phyloP scores from a whole-genome alignment of 768 basidiomycete species.

The Suillus weaverae region DNA sequence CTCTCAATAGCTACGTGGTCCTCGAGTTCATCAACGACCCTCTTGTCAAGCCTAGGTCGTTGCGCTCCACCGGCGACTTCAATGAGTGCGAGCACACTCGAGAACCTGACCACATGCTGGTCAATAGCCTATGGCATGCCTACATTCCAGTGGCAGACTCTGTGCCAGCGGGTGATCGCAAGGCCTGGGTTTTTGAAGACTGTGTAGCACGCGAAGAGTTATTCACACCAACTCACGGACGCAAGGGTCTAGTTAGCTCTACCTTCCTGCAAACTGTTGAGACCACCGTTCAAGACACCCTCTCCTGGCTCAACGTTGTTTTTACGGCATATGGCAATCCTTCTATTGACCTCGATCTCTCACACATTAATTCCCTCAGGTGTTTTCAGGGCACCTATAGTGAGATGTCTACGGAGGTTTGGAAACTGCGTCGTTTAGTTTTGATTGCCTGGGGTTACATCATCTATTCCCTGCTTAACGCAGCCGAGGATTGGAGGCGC shows the following conservation, averaged over 20 bases:
- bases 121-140: no score
- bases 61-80: neutral
- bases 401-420: neutral
- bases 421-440: neutral
- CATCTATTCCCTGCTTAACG: neutral
- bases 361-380: neutral
- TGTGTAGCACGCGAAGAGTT: neutral
- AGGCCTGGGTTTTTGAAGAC: neutral
- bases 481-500: neutral
- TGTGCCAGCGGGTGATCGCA: neutral
- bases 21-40: neutral
- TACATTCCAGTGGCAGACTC: no score
- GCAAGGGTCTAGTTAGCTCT: neutral
- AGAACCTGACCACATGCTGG: neutral
- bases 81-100: neutral
- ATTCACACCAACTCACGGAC: neutral
- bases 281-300: neutral
- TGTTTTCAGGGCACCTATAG: neutral
- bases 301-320: neutral
- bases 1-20: neutral
- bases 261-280: neutral
- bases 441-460: neutral
- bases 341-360: neutral
- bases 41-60: neutral
- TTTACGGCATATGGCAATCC: neutral